Evolutionary conservation across 306 rosid genomes (phyloP), one percentile per base, ranked within the genome.

Genomic region (Coriaria nepalensis): DNA sequence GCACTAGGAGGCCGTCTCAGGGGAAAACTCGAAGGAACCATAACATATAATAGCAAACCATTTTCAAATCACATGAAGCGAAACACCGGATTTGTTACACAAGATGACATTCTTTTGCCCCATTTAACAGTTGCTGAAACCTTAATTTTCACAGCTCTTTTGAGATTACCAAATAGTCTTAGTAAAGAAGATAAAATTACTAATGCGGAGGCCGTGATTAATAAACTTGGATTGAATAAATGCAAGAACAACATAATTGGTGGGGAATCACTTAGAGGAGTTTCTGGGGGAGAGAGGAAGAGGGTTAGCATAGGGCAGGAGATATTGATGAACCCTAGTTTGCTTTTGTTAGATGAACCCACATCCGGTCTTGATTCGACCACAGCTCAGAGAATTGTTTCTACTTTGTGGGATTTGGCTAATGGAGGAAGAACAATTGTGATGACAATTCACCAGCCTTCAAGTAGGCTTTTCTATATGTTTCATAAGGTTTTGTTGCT

Each of bases 391-490:
- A 69, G 66, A n/a, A 79, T 73, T 52, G 78, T 83, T 6, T 79
- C 82, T 10, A 73, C 80, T 20, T 40, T 79, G 55, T 69, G 63
- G 71, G 80, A 79, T 8, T 52, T 83, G 20, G 82, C 88, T 15
- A 40, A 43, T 4, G 85, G 80, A 4, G 84, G 78, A n/a, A 79
- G 82, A 40, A 79, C 88, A 2, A 29, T 83, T 43, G 74, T 72
- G 39, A 79, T 77, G 88, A 79, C 88, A 0, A 83, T 83, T n/a
- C 94, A 83, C 50, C 94, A 83, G 51, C 94, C 94, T 63, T 83
- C 94, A 2, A 77, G 85, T 34, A 65, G 80, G 53, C 34, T 83
- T 6, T 83, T 68, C 15, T 74, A 83, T 42, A 45, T 74, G 80
- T 79, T 83, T 49, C 75, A 70, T 51, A 83, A 83, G 68, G 75